Evolutionary conservation across 169 alveolate species (phyloP).

Genomic region (Fabrea salina): DNA sequence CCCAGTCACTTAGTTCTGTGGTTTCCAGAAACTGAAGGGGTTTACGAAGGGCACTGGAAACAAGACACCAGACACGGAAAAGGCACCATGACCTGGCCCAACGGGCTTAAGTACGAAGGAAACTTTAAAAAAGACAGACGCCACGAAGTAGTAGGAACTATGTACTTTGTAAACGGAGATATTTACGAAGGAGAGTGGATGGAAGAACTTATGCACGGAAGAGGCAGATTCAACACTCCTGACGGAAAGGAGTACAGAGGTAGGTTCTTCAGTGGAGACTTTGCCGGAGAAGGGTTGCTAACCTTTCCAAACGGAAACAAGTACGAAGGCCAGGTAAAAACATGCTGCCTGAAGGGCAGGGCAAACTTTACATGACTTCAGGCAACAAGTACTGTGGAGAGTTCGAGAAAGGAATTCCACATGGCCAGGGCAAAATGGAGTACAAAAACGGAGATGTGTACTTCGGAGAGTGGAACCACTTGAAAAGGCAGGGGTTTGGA

Average conservation of each 20-base stretch:
- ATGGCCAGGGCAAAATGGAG: not conserved
- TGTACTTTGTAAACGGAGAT: constrained; percentile 44
- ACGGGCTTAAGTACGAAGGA: constrained; percentile 19
- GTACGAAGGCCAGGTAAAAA: not conserved
- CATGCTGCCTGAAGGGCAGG: not conserved
- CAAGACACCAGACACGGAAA: constrained; percentile 31
- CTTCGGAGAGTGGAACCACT: not conserved
- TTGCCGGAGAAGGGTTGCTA: not conserved
- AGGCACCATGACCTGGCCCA: constrained; percentile 24
- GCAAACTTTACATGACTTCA: not conserved
- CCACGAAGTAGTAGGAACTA: constrained; percentile 33
- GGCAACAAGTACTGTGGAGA: not conserved
- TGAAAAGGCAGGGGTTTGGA: not conserved
- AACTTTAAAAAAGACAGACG: not conserved
- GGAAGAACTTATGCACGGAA: constrained; percentile 22
- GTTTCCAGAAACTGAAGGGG: constrained; percentile 28
- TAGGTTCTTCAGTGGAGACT: not conserved
- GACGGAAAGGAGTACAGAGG: not conserved
- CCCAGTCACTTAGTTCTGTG: not conserved
- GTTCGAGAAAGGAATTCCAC: not conserved
- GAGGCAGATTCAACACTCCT: not conserved
- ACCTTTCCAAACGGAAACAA: not conserved
- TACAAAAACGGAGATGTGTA: not conserved
- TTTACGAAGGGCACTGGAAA: constrained; percentile 31
- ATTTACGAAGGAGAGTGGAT: constrained; percentile 54